phyloP scores from a whole-genome alignment of 768 basidiomycete genomes.

The Lentinula detonsa region DNA sequence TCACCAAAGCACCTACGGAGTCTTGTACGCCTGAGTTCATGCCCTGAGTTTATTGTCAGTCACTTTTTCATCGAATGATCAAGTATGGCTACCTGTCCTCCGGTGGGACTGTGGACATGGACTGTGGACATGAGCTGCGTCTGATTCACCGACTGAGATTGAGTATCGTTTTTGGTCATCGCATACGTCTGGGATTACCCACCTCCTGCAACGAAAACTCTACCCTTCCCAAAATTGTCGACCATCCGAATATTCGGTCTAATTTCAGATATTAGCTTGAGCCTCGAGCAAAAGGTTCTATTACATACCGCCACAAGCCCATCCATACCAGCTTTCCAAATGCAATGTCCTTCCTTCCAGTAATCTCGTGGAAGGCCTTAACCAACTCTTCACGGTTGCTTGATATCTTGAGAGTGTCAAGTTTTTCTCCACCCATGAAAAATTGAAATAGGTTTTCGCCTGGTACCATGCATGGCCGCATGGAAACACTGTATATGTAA shows the following conservation, averaged over 20 bases:
- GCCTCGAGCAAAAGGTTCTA: neutral
- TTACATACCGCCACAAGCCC: slow-evolving; percentile 21
- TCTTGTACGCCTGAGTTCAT: slow-evolving; percentile 33
- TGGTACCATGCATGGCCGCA: slow-evolving; percentile 4
- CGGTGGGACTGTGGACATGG: slow-evolving; percentile 41
- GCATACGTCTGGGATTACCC: neutral
- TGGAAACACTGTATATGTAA: neutral
- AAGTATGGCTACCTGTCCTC: slow-evolving; percentile 27
- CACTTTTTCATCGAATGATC: neutral
- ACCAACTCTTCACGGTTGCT: slow-evolving; percentile 20
- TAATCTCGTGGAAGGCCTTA: slow-evolving; percentile 19
- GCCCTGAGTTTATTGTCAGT: slow-evolving; percentile 20
- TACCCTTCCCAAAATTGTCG: slow-evolving; percentile 30
- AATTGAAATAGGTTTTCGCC: slow-evolving; percentile 5
- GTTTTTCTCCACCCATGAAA: neutral
- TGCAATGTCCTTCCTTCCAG: slow-evolving; percentile 21
- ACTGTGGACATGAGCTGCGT: slow-evolving; percentile 43
- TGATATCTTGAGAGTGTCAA: slow-evolving; percentile 6
- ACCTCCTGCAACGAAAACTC: slow-evolving; percentile 48
- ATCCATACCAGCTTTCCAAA: slow-evolving; percentile 20
- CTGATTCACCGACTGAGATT: slow-evolving; percentile 17
- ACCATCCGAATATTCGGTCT: slow-evolving; percentile 47
- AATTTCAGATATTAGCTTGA: neutral
- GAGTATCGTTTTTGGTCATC: neutral
- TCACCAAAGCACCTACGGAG: slow-evolving; percentile 19